Percentiles rank a stretch among this genome's conserved stretches.
Evolutionary conservation across 1,284 basidiomycete species (phyloP).

Genomic region (Ustilago curta): DNA sequence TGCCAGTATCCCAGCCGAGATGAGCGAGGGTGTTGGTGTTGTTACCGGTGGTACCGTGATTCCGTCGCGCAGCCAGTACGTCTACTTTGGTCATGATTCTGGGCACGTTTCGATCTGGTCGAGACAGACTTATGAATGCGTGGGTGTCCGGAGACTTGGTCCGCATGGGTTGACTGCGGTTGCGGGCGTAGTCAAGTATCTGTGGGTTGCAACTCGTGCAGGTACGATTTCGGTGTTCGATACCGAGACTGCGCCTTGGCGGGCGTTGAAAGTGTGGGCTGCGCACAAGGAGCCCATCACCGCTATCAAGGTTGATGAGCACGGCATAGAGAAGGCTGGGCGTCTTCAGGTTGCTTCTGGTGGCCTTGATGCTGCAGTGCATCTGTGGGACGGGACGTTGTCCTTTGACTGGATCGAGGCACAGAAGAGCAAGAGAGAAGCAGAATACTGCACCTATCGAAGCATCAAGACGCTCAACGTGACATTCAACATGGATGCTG

Average conservation of each 20-base stretch:
- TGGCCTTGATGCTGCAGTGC: slow-evolving; percentile 80
- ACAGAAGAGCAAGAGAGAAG: slow-evolving; percentile 81
- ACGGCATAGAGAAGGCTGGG: slow-evolving; percentile 44
- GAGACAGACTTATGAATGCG: slow-evolving; percentile 45
- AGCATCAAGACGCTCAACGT: slow-evolving; percentile 83
- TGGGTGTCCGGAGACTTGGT: slow-evolving; percentile 47
- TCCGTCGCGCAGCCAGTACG: slow-evolving; percentile 76
- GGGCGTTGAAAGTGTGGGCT: slow-evolving; percentile 87
- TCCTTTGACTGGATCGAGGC: slow-evolving; percentile 86
- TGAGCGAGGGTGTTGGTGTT: slow-evolving; percentile 77
- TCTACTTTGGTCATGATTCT: slow-evolving; percentile 93
- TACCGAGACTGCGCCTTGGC: slow-evolving; percentile 75
- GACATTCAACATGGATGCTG: slow-evolving; percentile 93
- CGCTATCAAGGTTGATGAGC: slow-evolving; percentile 75
- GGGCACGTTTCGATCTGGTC: slow-evolving; percentile 73
- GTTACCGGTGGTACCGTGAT: slow-evolving; percentile 85
- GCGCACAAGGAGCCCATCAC: slow-evolving; percentile 82
- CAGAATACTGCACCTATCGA: slow-evolving; percentile 82
- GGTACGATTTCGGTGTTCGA: slow-evolving; percentile 88
- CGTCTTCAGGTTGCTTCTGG: slow-evolving; percentile 80
- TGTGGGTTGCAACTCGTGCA: slow-evolving; percentile 87
- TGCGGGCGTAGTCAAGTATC: slow-evolving; percentile 61
- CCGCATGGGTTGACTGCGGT: slow-evolving; percentile 58
- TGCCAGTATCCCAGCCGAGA: slow-evolving; percentile 69
- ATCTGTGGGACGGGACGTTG: slow-evolving; percentile 90